phyloP scores from a whole-genome alignment of 2,329 filamentous ascomycete species.

The Rhexocercosporidium sp. region DNA sequence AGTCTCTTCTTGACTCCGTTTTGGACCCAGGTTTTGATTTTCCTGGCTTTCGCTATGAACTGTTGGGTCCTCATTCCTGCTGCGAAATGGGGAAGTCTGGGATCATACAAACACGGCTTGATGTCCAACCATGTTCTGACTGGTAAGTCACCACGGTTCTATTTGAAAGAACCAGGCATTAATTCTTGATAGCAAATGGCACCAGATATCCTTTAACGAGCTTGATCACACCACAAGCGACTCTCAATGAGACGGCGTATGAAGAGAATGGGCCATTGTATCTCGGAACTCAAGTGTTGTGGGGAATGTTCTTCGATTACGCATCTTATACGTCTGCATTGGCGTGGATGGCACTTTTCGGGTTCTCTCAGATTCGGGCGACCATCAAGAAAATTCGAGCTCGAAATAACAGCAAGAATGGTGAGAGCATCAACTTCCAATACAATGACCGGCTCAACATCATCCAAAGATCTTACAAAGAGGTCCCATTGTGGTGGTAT shows the following conservation, averaged over 20 bases:
- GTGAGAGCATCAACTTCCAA: constrained; percentile 54
- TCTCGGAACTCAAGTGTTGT: constrained; percentile 61
- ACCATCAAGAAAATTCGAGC: constrained; percentile 52
- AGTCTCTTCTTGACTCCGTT: constrained; percentile 61
- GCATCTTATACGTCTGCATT: constrained; percentile 62
- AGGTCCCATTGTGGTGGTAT: constrained; percentile 66
- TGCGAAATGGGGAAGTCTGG: constrained; percentile 62
- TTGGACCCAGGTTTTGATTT: constrained; percentile 63
- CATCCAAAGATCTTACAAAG: constrained; percentile 60
- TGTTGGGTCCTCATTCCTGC: constrained; percentile 64
- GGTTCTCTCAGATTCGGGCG: constrained; percentile 52
- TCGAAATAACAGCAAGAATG: constrained; percentile 37
- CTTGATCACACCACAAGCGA: constrained; percentile 44
- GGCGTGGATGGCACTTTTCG: constrained; percentile 63
- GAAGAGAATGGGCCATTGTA: constrained; percentile 58
- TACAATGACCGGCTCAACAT: constrained; percentile 65
- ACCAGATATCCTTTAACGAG: constrained; percentile 43
- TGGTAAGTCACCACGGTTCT: constrained; percentile 42
- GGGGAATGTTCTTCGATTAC: constrained; percentile 65
- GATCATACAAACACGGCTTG: constrained; percentile 55
- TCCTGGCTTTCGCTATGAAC: constrained; percentile 58
- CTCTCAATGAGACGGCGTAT: constrained; percentile 48
- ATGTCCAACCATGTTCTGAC: constrained; percentile 63
- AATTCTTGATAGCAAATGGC: constrained; percentile 37
- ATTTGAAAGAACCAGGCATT: not conserved